Conservation (phyloP, 2,329 filamentous ascomycete species). For the Pseudopithomyces chartarum region DNA sequence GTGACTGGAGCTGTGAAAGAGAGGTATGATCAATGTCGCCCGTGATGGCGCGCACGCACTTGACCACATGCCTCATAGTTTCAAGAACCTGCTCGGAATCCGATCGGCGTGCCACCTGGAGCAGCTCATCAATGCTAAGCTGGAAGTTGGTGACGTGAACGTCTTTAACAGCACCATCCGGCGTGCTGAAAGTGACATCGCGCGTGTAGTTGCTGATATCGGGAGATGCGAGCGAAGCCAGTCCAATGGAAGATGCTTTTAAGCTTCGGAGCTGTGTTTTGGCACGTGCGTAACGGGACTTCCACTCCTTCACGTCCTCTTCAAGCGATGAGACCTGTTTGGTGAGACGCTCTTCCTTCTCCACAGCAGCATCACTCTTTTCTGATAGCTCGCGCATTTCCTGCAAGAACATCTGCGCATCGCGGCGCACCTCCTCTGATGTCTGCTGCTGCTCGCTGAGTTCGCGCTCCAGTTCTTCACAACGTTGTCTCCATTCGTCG, state of each 20-base stretch:
- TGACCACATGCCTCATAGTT: slow-evolving; percentile 83
- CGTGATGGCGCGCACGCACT: slow-evolving; percentile 81
- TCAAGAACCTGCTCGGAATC: slow-evolving; percentile 77
- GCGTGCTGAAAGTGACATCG: slow-evolving; percentile 70
- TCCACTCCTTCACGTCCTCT: slow-evolving; percentile 86
- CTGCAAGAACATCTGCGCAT: slow-evolving; percentile 79
- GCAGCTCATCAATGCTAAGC: slow-evolving; percentile 87
- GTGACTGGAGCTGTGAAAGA: slow-evolving; percentile 42
- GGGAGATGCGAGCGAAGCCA: slow-evolving; percentile 61
- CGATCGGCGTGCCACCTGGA: slow-evolving; percentile 76
- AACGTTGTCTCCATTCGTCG: slow-evolving; percentile 44
- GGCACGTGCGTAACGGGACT: slow-evolving; percentile 81
- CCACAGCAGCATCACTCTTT: slow-evolving; percentile 76
- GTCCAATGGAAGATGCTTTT: slow-evolving; percentile 77
- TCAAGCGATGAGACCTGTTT: slow-evolving; percentile 77
- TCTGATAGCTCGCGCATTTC: slow-evolving; percentile 90
- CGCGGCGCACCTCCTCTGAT: slow-evolving; percentile 83
- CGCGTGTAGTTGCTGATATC: slow-evolving; percentile 71
- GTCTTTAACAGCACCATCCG: slow-evolving; percentile 82
- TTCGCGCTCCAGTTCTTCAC: slow-evolving; percentile 54
- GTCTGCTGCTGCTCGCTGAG: slow-evolving; percentile 82
- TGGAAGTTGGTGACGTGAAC: slow-evolving; percentile 95
- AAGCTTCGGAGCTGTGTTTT: slow-evolving; percentile 86
- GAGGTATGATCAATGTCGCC: slow-evolving; percentile 72
- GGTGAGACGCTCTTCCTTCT: slow-evolving; percentile 80